phyloP scores from a whole-genome alignment of 176 grass and related monocot genomes.

The Musa schizocarpa region DNA sequence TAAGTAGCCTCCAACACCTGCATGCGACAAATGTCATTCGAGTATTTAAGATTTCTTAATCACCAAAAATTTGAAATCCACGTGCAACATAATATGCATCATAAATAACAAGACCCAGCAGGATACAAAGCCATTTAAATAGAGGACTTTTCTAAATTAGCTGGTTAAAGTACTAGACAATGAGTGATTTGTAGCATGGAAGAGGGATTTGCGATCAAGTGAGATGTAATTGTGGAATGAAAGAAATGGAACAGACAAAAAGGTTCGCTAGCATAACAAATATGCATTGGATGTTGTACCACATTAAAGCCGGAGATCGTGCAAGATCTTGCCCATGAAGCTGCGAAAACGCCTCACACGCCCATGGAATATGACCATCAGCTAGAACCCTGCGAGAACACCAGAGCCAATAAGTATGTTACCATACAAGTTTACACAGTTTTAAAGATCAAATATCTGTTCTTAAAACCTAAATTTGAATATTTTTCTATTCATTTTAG shows the following conservation, averaged over 20 bases:
- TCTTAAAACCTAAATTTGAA: too few species aligned
- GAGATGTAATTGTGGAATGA: too few species aligned
- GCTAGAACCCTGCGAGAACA: slow-evolving; percentile 48
- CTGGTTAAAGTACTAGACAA: too few species aligned
- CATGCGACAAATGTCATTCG: background rate
- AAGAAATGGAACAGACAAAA: too few species aligned
- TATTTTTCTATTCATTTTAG: background rate
- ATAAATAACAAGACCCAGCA: too few species aligned
- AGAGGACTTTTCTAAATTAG: too few species aligned
- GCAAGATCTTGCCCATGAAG: slow-evolving; percentile 51
- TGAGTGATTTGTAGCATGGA: background rate
- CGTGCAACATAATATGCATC: too few species aligned
- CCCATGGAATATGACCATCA: slow-evolving; percentile 66
- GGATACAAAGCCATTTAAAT: too few species aligned
- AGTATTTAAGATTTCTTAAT: background rate
- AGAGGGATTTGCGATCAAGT: background rate
- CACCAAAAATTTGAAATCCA: too few species aligned
- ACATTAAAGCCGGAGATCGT: slow-evolving; percentile 32
- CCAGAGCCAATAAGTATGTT: slow-evolving; percentile 2
- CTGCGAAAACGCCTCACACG: slow-evolving; percentile 58
- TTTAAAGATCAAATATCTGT: too few species aligned
- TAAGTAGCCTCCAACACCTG: slow-evolving; percentile 67
- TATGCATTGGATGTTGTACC: slow-evolving; percentile 18
- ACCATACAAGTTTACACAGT: background rate
- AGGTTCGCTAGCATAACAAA: too few species aligned